A percentile compares a stretch with the other conserved stretches of the same genome.
phyloP scores from a whole-genome alignment of 2,329 filamentous ascomycete genomes.

The Anthostomella pinea region DNA sequence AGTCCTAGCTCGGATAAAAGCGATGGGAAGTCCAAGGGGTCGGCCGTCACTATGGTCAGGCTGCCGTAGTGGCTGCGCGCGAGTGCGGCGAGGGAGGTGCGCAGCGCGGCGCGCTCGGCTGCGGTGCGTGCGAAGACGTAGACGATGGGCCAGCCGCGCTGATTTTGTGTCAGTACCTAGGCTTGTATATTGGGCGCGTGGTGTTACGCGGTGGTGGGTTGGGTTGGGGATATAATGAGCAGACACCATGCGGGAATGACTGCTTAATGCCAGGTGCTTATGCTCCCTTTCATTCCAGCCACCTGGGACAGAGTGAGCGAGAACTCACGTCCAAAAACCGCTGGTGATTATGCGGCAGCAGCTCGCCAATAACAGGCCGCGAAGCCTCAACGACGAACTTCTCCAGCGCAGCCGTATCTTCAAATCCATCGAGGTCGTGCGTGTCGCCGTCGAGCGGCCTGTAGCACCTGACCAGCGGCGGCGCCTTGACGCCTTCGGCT shows the following conservation, averaged over 20 bases:
- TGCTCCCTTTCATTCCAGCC: too few relatives aligned
- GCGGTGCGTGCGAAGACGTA: conserved; percentile 36
- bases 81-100: conserved; percentile 29
- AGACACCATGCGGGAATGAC: too few relatives aligned
- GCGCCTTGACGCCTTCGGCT: conserved; percentile 13
- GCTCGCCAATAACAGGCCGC: conserved; percentile 32
- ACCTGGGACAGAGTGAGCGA: too few relatives aligned
- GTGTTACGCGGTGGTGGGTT: neutral
- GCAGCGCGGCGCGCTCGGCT: conserved; percentile 27
- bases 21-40: conserved; percentile 36
- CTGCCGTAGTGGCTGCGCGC: conserved; percentile 33
- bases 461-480: conserved; percentile 31
- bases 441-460: conserved; percentile 29
- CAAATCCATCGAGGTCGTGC: conserved; percentile 13
- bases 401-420: conserved; percentile 22
- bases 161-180: neutral
- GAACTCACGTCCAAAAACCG: conserved; percentile 34
- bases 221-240: neutral
- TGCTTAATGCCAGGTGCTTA: too few relatives aligned
- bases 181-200: neutral
- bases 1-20: conserved; percentile 33
- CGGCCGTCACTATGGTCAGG: conserved; percentile 34
- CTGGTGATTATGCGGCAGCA: conserved; percentile 32
- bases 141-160: conserved; percentile 37
- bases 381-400: conserved; percentile 25